Base-by-base conservation (phyloP, 129 eudicot species). In the Flaveria linearis region DNA sequence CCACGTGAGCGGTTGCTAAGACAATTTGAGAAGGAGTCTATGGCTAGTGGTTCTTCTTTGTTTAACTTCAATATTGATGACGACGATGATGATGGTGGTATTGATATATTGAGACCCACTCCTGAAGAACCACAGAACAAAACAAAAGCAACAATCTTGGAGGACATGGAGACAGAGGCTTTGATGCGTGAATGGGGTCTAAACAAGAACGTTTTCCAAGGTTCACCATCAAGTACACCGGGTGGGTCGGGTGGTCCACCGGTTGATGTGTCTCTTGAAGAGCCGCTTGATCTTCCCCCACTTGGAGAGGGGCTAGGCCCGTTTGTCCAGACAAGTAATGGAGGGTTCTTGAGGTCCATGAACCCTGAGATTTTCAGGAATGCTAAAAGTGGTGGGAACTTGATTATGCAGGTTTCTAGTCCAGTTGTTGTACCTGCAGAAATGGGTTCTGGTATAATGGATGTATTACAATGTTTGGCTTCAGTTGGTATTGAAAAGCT, bases 401-500 rank as follows among this genome's bases (percentile, higher is more conserved):
- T 91, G 76, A 81, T 91, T 60, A 91, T 94, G 99, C 97, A 94
- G 78, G 99, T 91, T 73, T 94, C 99, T 20, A 85, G 82, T 76
- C 99, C 96, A 6, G 97, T 94, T 20, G 99, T 94, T 46, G 91
- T 94, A 71, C 99, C 99, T 81, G 97, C 99, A 33, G 92, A 91
- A 79, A 89, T 94, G 97, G 99, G 99, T 39, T 83, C 99, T 10
- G 90, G 90, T 50, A 82, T 94, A 23, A 94, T 87, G 90, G 94
- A 89, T 78, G 89, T 94, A 36, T 81, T 94, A 49, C 93, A 91
- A 72, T 83, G 88, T 74, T 82, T 94, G 83, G 96, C 97, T 10
- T 84, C 97, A 16, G 82, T 87, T 68, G 99, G 99, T 13, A 89
- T 94, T 12, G 99, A 94, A 80, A 91, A 91, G 94, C 91, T 94